Percentiles rank a stretch among this genome's conserved stretches.
These are phyloP conservation scores for Hymenotorrendiella dingleyae DNA, from an alignment of 2,329 filamentous ascomycete genomes.

Conservation along the genomic window DNA sequence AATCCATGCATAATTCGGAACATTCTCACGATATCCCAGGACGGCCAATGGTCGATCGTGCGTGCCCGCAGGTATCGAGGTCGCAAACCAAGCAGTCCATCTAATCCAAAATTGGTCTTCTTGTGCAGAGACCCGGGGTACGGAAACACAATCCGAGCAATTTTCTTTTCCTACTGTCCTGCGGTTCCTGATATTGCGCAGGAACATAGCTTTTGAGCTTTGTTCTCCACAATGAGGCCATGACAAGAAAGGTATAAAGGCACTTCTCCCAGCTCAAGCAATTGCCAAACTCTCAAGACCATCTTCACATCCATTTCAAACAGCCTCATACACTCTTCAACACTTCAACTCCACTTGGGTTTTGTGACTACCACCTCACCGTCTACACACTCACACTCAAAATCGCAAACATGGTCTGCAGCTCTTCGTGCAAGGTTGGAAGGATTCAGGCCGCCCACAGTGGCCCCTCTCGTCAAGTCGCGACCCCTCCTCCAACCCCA, in stretches of 20 bases:
- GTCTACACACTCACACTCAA: background rate
- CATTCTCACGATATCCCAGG: slow-evolving; percentile 1
- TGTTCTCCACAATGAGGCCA: slow-evolving; percentile 1
- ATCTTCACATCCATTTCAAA: background rate
- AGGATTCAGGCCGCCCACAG: background rate
- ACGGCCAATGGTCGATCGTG: slow-evolving; percentile 8
- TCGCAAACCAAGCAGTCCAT: slow-evolving; percentile 10
- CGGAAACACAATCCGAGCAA: slow-evolving; percentile 7
- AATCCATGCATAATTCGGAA: background rate
- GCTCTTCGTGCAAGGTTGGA: slow-evolving; percentile 3
- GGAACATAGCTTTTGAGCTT: no score
- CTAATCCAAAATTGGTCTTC: slow-evolving; percentile 4
- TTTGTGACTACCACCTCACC: background rate
- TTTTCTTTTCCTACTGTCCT: slow-evolving; percentile 7
- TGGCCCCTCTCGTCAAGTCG: slow-evolving; percentile 6
- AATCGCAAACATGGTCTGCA: slow-evolving; percentile 11
- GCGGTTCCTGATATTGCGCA: no score
- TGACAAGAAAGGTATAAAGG: slow-evolving; percentile 13
- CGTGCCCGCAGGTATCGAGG: slow-evolving; percentile 9
- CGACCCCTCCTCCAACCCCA: slow-evolving; percentile 4
- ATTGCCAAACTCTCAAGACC: background rate
- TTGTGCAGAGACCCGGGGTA: slow-evolving; percentile 10
- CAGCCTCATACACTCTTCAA: background rate
- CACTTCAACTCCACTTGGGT: background rate
- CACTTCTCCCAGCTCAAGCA: background rate